Evolutionary conservation across 2,329 filamentous ascomycete species (phyloP).

Genomic region (Diplodia mutila): DNA sequence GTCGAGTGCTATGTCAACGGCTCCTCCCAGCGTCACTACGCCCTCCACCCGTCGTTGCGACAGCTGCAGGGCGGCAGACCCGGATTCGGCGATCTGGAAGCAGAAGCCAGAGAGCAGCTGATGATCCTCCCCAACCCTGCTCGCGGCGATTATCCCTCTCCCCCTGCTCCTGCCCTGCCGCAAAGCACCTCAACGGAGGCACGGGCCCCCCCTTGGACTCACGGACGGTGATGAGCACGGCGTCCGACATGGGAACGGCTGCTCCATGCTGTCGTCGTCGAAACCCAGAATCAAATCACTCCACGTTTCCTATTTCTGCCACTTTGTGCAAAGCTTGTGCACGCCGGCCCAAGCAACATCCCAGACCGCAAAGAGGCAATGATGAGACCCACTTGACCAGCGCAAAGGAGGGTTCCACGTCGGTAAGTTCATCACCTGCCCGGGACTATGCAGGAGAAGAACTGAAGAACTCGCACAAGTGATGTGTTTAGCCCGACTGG

Average conservation of each 20-base stretch:
- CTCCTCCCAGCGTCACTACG: neutral
- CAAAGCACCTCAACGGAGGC: neutral
- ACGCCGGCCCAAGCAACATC: too few relatives aligned
- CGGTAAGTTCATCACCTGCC: neutral
- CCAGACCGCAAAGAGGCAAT: too few relatives aligned
- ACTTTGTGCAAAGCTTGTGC: neutral
- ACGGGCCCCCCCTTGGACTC: neutral
- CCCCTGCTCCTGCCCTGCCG: neutral
- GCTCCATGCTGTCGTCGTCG: neutral
- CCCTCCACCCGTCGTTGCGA: neutral
- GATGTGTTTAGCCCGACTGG: neutral
- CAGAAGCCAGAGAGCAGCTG: constrained; percentile 2
- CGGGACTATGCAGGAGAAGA: neutral
- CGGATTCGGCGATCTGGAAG: constrained; percentile 5
- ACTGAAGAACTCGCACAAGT: neutral
- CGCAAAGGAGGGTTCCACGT: neutral
- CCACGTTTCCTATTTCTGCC: neutral
- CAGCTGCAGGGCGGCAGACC: neutral
- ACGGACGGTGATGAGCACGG: neutral
- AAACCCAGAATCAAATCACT: neutral
- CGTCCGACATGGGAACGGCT: neutral
- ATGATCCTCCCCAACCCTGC: constrained; percentile 17
- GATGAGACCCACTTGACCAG: neutral
- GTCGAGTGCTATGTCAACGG: neutral
- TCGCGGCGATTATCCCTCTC: neutral